A percentile compares a stretch with the other conserved stretches of the same genome.
These are phyloP conservation scores for Akanthomyces lecanii DNA, from an alignment of 2,329 filamentous ascomycete genomes.

Conservation along the genomic window DNA sequence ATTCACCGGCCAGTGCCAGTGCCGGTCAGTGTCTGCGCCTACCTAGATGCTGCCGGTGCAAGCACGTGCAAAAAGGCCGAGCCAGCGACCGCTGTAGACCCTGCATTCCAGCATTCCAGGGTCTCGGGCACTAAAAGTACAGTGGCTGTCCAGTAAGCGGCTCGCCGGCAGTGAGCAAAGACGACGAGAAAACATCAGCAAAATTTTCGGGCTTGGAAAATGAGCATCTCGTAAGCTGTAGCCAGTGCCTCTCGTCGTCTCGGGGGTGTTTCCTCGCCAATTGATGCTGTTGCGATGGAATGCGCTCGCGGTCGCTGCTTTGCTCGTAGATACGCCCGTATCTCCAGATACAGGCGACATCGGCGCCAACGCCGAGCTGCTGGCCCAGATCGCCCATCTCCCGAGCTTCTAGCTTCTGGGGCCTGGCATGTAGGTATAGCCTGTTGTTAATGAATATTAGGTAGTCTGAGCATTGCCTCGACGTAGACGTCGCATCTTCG, in stretches of 20 bases:
- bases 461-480: neutral
- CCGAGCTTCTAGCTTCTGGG: too few relatives aligned
- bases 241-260: neutral
- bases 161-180: neutral
- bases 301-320: neutral
- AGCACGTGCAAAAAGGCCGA: neutral
- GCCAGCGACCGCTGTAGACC: neutral
- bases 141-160: slow-evolving; percentile 1
- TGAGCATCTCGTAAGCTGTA: neutral
- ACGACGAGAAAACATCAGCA: neutral
- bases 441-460: too few relatives aligned
- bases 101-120: neutral
- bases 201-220: neutral
- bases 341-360: slow-evolving; percentile 16
- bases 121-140: neutral
- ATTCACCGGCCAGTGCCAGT: too few relatives aligned
- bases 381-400: neutral
- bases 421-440: too few relatives aligned
- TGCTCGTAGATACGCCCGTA: slow-evolving; percentile 15
- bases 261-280: neutral
- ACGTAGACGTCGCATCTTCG: too few relatives aligned
- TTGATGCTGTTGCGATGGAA: neutral
- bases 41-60: neutral
- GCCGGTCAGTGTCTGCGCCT: too few relatives aligned
- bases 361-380: neutral